A percentile compares a stretch with the other conserved stretches of the same genome.
Evolutionary conservation across 2,329 filamentous ascomycete species (phyloP).

Genomic region (Fusarium protoensiforme): DNA sequence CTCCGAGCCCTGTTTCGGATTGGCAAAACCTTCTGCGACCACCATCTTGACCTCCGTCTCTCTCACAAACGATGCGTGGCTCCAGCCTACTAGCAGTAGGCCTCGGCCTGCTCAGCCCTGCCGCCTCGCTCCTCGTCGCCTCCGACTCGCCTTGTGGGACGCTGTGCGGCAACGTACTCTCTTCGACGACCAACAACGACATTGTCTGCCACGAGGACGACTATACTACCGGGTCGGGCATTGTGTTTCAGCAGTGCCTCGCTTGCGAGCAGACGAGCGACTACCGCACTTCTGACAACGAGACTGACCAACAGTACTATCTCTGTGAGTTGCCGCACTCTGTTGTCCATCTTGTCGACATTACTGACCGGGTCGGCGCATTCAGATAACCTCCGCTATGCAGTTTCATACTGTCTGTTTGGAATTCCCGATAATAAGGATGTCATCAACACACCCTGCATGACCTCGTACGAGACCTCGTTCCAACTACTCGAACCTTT

Average conservation of each 20-base stretch:
- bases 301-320: slow-evolving; percentile 64
- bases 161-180: slow-evolving; percentile 65
- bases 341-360: neutral
- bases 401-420: slow-evolving; percentile 66
- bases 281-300: slow-evolving; percentile 53
- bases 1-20: neutral
- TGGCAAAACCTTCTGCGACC: slow-evolving; percentile 1
- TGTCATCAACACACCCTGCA: slow-evolving; percentile 60
- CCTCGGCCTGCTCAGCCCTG: slow-evolving; percentile 30
- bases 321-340: slow-evolving; percentile 61
- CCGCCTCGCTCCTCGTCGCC: slow-evolving; percentile 54
- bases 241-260: slow-evolving; percentile 64
- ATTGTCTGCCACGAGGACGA: slow-evolving; percentile 58
- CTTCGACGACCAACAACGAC: slow-evolving; percentile 57
- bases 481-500: neutral
- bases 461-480: slow-evolving; percentile 57
- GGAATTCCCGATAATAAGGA: slow-evolving; percentile 57
- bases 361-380: slow-evolving; percentile 21
- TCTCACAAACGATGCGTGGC: slow-evolving; percentile 10
- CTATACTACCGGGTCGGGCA: slow-evolving; percentile 55
- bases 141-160: slow-evolving; percentile 60
- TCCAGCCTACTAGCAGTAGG: slow-evolving; percentile 26
- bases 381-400: slow-evolving; percentile 68
- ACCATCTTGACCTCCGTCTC: neutral
- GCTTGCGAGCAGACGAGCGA: slow-evolving; percentile 63